Evolutionary conservation across 2,329 filamentous ascomycete species (phyloP).

Genomic region (Fusarium sterilihyphosum): DNA sequence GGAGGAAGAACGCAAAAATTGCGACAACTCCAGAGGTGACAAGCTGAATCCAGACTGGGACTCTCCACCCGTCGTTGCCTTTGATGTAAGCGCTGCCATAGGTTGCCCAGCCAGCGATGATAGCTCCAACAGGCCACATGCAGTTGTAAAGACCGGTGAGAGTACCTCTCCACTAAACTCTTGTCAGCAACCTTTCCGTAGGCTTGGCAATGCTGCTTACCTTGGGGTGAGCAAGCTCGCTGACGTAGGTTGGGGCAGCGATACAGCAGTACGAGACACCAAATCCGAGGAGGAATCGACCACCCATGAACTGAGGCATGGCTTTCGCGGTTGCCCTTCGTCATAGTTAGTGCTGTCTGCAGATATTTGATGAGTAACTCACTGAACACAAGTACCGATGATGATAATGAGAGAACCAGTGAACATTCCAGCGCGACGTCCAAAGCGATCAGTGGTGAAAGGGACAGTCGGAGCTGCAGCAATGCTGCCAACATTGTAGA

Average conservation of each 20-base stretch:
- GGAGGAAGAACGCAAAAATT: constrained; percentile 48
- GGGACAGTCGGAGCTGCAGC: constrained; percentile 53
- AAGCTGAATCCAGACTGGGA: constrained; percentile 52
- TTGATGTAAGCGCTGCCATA: constrained; percentile 58
- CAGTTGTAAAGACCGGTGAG: constrained; percentile 54
- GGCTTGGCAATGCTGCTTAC: background rate
- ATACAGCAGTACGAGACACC: constrained; percentile 54
- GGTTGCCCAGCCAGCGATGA: constrained; percentile 63
- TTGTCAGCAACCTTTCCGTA: background rate
- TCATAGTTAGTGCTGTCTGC: background rate
- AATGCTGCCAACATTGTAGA: constrained; percentile 58
- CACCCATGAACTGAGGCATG: constrained; percentile 54
- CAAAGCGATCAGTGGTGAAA: constrained; percentile 53
- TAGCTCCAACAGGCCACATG: constrained; percentile 53
- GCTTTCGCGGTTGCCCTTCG: constrained; percentile 45
- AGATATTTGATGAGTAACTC: background rate
- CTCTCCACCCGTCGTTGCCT: constrained; percentile 48
- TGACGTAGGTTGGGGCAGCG: constrained; percentile 52
- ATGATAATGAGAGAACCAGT: constrained; percentile 53
- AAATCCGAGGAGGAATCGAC: constrained; percentile 67
- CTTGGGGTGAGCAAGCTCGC: constrained; percentile 62
- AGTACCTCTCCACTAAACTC: constrained; percentile 55
- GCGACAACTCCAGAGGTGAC: constrained; percentile 51
- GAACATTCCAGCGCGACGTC: constrained; percentile 55
- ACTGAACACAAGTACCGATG: constrained; percentile 53